Evolutionary conservation across 306 rosid species (phyloP).

Genomic region (Fagus sylvatica): DNA sequence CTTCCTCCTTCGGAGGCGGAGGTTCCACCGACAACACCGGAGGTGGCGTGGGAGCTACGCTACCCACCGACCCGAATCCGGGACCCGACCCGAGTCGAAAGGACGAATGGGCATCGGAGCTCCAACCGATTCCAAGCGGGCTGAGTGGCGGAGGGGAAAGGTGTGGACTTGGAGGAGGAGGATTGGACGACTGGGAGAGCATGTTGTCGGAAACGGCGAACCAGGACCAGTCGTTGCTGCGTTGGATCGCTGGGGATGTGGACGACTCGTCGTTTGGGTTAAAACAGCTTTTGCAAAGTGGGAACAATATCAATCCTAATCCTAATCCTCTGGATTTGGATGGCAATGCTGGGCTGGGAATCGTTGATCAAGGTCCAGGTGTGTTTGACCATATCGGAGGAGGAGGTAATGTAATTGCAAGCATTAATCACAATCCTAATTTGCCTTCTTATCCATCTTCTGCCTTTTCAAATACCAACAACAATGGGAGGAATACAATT

Average conservation of each 20-base stretch:
- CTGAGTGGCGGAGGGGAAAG: constrained; percentile 36
- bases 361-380: constrained; percentile 57
- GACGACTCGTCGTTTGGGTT: constrained; percentile 82
- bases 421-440: constrained; percentile 36
- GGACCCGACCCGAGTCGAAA: constrained; percentile 32
- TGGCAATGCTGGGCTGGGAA: constrained; percentile 50
- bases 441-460: background rate
- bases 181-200: constrained; percentile 86
- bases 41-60: constrained; percentile 28
- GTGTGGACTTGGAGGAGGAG: constrained; percentile 60
- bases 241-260: constrained; percentile 72
- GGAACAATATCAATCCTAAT: background rate
- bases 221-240: constrained; percentile 74
- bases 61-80: constrained; percentile 20
- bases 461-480: constrained; percentile 22
- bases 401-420: constrained; percentile 37
- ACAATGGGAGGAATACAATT: constrained; percentile 22
- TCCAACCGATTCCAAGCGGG: constrained; percentile 27
- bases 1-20: constrained; percentile 71
- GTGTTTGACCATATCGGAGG: constrained; percentile 37
- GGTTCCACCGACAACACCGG: constrained; percentile 31
- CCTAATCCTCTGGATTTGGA: constrained; percentile 52
- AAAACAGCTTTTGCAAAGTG: constrained; percentile 70
- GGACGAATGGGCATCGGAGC: constrained; percentile 37
- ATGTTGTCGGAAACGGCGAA: constrained; percentile 60